Base-by-base conservation (phyloP, 306 rosid genomes). In the Begonia fuchsioides region DNA sequence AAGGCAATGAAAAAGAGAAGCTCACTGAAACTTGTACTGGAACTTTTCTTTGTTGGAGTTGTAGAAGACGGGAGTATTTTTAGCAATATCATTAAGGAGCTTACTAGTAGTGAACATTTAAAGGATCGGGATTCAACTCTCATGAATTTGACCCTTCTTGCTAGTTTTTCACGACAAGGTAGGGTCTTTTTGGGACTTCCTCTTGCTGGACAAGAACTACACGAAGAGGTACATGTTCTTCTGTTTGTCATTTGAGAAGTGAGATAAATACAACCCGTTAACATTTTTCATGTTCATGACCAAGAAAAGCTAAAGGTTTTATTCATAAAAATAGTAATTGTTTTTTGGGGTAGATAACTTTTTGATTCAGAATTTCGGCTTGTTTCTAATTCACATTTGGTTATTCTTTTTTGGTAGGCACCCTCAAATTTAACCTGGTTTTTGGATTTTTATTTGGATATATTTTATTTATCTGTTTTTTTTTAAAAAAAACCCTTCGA, bases 1-100 rank as follows among this genome's bases (percentile, higher is more conserved):
- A 92, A 73, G 78, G 98, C 98, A 68, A 79, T 92, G 96, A 92
- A 82, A 72, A 92, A 92, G 77, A 96, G 98, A 58, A 82, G 98
- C 68, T 49, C 78, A 50, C 68, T 92, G 72, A 92, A 92, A 72
- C 87, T 92, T 60, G 75, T 92, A 8, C 48, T 82, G 78, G 98
- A 92, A 64, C 93, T 92, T 39, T 92, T 67, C 74, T 85, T 79
- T 75, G 98, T 85, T 61, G 98, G 96, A 48, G 93, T 92, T 58
- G 62, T 85, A 65, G 98, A 92, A 73, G 96, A 92, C 35, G 46
- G 80, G 65, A 66, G 75, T 46, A 73, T 82, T 67, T 92, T 92
- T 53, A 74, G 78, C 57, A 92, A 61, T 66, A 79, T 92, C 44
- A 72, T 85, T 26, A 92, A 92, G 73, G 98, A 92, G 61, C 98